Evolutionary conservation across 306 rosid species (phyloP).

Genomic region (Medicago lupulina): DNA sequence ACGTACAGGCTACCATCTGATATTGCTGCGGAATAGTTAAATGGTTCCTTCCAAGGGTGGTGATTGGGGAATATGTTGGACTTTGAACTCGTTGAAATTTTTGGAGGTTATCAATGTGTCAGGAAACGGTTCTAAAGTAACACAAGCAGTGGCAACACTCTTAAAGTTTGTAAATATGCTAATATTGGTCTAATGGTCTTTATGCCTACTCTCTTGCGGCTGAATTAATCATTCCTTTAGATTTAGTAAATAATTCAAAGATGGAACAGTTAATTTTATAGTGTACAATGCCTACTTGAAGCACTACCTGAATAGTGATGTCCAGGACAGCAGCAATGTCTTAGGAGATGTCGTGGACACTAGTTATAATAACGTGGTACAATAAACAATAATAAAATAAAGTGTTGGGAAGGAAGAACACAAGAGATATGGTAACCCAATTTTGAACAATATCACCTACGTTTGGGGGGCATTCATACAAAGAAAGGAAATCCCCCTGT

Average conservation of each 20-base stretch:
- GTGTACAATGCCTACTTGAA: too few species aligned
- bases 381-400: too few species aligned
- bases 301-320: too few species aligned
- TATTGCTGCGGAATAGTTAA: constrained; percentile 46
- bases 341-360: too few species aligned
- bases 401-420: too few species aligned
- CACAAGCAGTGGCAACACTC: constrained; percentile 25
- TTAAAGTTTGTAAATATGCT: constrained; percentile 36
- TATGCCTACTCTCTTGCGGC: neutral
- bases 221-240: neutral
- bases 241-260: neutral
- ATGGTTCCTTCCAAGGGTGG: constrained; percentile 11
- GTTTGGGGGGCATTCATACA: too few species aligned
- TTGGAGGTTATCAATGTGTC: constrained; percentile 8
- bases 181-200: neutral
- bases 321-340: too few species aligned
- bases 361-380: too few species aligned
- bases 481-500: too few species aligned
- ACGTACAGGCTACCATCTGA: constrained; percentile 57
- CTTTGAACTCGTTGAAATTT: neutral
- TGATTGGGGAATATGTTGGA: constrained; percentile 28
- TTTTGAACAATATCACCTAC: too few species aligned
- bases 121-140: constrained; percentile 24
- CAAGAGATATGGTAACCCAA: too few species aligned
- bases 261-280: constrained; percentile 24